Evolutionary conservation across 768 basidiomycete species (phyloP), one percentile per base, ranked within the genome.

Genomic region (Pleurotus platypus): DNA sequence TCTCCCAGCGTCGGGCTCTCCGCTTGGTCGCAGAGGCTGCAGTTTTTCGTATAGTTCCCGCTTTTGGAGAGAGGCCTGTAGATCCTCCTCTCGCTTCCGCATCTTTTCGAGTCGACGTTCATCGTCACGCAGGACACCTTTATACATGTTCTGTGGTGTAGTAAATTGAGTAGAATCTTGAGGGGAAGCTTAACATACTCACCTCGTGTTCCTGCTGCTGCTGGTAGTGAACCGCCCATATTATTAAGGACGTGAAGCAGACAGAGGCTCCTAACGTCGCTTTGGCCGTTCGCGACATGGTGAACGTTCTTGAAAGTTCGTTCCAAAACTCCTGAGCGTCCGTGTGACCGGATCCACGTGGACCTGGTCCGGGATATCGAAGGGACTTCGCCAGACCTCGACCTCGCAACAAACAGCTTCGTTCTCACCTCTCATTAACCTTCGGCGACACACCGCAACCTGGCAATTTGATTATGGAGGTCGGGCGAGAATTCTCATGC

Each of bases 181-280:
- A 26, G 30, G 30, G 9, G 30, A 35, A 35, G 30, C 30, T 35
- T 11, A 35, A 11, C 3, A 11, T 35, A 35, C 74, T 48, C 61
- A 94, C 95, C 63, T 92, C 84, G 56, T 87, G 86, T 70, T 98
- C 94, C 64, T 84, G 82, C 13, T 79, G 74, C 67, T 98, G 94
- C 56, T 94, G 83, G 64, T 80, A 89, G 68, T 98, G 95, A 27
- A 98, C 94, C 16, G 84, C 91, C 84, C 87, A 96, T 69, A 98
- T 83, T 24, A 89, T 90, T 38, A 87, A 70, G 2, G 79, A 78
- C 11, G 90, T 84, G 50, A 88, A 64, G 5, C 79, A 63, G 50
- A 90, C 69, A 4, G 94, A 85, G 22, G 78, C 80, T 35, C 76
- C 72, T n/a, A 97, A 78, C 1, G 92, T 91, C 42, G 79, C 72